Conservation (phyloP, 805 yeast species). For the Maudiozyma turicensis region DNA sequence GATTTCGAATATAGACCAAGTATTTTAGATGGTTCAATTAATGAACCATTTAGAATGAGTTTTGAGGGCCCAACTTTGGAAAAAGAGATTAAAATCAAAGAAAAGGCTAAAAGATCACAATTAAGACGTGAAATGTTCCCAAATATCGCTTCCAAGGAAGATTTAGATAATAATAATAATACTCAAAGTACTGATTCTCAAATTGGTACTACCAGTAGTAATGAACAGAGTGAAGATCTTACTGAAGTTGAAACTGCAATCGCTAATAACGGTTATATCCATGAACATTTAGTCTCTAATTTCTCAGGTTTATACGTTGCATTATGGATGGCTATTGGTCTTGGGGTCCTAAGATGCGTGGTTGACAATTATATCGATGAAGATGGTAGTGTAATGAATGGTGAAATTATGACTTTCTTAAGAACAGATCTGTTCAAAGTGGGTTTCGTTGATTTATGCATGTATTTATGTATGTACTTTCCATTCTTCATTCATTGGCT, state of each 20-base stretch:
- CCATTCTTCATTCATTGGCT: constrained; percentile 49
- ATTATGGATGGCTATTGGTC: constrained; percentile 61
- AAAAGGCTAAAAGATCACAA: constrained; percentile 4
- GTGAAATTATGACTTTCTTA: constrained; percentile 50
- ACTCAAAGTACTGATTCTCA: background rate
- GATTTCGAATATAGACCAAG: constrained; percentile 35
- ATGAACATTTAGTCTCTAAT: constrained; percentile 3
- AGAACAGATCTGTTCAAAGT: constrained; percentile 53
- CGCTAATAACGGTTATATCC: background rate
- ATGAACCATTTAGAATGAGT: constrained; percentile 19
- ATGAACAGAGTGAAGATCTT: background rate
- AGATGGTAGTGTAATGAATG: constrained; percentile 32
- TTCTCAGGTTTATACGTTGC: constrained; percentile 78
- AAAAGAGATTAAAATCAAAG: constrained; percentile 11
- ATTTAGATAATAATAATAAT: background rate
- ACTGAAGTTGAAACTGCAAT: background rate
- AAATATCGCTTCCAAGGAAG: background rate
- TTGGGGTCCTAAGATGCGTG: constrained; percentile 43
- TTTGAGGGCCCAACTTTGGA: constrained; percentile 27
- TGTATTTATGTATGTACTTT: constrained; percentile 64
- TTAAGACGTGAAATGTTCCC: background rate
- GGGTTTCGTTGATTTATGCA: constrained; percentile 60
- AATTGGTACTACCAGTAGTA: background rate
- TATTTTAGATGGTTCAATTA: constrained; percentile 42
- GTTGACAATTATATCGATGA: constrained; percentile 42